Conservation (phyloP, 176 grass and related monocot species). For the Musa schizocarpa region DNA sequence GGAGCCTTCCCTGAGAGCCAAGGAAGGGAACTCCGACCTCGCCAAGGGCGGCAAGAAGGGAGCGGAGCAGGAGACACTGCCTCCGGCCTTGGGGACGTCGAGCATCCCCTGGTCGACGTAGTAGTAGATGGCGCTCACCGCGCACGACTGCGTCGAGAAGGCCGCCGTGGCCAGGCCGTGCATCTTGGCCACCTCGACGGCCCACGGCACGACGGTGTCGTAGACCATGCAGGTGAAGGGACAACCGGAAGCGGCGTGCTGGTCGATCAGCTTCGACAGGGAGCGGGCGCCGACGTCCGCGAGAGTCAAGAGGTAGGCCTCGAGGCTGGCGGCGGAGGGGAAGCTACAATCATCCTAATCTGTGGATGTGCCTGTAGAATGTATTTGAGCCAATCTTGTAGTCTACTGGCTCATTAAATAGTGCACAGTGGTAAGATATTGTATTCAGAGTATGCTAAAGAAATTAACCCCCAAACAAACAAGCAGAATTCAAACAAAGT, state of each 20-base stretch:
- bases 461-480: too few relatives aligned
- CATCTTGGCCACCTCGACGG: conserved; percentile 9
- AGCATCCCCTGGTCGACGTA: conserved; percentile 28
- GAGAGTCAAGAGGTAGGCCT: conserved; percentile 26
- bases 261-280: conserved; percentile 34
- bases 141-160: conserved; percentile 62
- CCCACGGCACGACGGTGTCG: conserved; percentile 45
- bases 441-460: too few relatives aligned
- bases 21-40: conserved; percentile 49
- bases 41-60: conserved; percentile 44
- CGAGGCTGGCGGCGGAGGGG: conserved; percentile 28
- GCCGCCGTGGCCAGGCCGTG: conserved; percentile 11
- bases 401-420: too few relatives aligned
- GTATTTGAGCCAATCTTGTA: too few relatives aligned
- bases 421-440: too few relatives aligned
- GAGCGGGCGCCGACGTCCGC: conserved; percentile 10
- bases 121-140: conserved; percentile 49
- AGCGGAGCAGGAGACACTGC: not conserved
- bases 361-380: too few relatives aligned
- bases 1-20: conserved; percentile 16
- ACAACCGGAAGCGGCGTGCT: not conserved
- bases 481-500: too few relatives aligned
- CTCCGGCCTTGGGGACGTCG: not conserved
- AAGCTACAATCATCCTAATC: not conserved
- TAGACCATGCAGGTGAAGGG: conserved; percentile 49